Base-by-base conservation (phyloP, 257 asterid species). In the Buddleja alternifolia region DNA sequence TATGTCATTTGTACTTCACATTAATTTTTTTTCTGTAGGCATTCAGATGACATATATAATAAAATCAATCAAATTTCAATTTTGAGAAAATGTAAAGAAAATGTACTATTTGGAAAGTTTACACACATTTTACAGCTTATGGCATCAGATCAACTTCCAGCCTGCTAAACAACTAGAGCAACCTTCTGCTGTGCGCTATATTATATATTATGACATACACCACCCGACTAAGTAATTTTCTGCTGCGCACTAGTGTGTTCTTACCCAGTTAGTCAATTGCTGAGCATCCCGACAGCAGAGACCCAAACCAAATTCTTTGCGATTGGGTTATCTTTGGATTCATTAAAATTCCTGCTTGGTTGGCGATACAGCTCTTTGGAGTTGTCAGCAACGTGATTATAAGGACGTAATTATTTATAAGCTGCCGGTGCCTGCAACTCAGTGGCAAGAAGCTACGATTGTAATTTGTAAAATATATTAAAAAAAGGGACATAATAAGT, bases 251-350 rank as follows among this genome's bases (percentile, higher is more conserved):
- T n/a, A n/a, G n/a, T 6, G 45, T 50, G 39, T 9, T 34, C 7
- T 6, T 20, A 11, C 44, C 25, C 47, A 34, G 66, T 19, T 11
- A 29, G 0, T 37, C 17, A 6, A 15, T 24, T 7, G 42, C n/a
- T 23, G 4, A 34, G 60, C 52, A 50, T 7, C 52, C 19, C 34
- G 5, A 29, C 34, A 29, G 34, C 34, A 14, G 17, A 53, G 21
- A 39, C 40, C 24, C 37, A n/a, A 53, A 20, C 16, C 62, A 39
- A 14, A 36, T 52, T 50, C 16, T 4, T 9, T 3, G 42, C 34
- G 10, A 15, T 24, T 17, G 56, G 36, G 25, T 45, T 29, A 5
- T 50, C 50, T 45, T 60, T 48, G 58, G 67, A 60, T 47, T 69
- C 20, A 20, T 34, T 59, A 17, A 46, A 63, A 63, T 16, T 10